Conservation (phyloP, 1,139 yeast genomes). For the Yamadazyma dushanensis region DNA sequence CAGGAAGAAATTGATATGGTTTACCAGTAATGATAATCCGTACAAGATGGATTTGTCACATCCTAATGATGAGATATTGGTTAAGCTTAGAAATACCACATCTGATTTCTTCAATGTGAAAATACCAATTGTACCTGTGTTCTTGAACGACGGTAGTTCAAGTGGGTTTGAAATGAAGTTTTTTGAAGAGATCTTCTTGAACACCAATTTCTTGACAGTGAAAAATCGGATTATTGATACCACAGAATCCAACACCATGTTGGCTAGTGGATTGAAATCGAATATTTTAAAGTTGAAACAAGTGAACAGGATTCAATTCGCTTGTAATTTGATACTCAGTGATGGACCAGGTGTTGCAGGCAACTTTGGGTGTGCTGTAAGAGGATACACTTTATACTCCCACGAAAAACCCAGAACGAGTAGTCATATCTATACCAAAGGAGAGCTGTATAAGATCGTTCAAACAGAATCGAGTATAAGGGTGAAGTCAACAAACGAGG, state of each 20-base stretch:
- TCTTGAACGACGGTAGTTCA: conserved; percentile 37
- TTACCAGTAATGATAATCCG: conserved; percentile 44
- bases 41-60: conserved; percentile 15
- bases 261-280: conserved; percentile 46
- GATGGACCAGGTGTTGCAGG: conserved; percentile 40
- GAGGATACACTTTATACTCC: conserved; percentile 66
- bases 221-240: conserved; percentile 13
- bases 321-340: conserved; percentile 51
- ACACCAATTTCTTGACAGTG: conserved; percentile 36
- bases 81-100: conserved; percentile 54
- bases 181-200: conserved; percentile 57
- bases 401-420: conserved; percentile 50
- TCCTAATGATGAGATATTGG: conserved; percentile 13
- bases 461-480: conserved; percentile 39
- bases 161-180: conserved; percentile 48
- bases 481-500: conserved; percentile 21
- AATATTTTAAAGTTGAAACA: conserved; percentile 58
- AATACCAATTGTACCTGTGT: conserved; percentile 64
- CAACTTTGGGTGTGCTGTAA: conserved; percentile 59
- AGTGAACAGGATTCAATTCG: conserved; percentile 61
- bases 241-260: conserved; percentile 32
- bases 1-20: conserved; percentile 40
- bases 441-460: conserved; percentile 53
- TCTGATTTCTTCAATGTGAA: conserved; percentile 56
- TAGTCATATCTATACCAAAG: conserved; percentile 48